These are phyloP conservation scores for Candida manassasensis DNA, from an alignment of 805 yeast species.

Conservation along the genomic window DNA sequence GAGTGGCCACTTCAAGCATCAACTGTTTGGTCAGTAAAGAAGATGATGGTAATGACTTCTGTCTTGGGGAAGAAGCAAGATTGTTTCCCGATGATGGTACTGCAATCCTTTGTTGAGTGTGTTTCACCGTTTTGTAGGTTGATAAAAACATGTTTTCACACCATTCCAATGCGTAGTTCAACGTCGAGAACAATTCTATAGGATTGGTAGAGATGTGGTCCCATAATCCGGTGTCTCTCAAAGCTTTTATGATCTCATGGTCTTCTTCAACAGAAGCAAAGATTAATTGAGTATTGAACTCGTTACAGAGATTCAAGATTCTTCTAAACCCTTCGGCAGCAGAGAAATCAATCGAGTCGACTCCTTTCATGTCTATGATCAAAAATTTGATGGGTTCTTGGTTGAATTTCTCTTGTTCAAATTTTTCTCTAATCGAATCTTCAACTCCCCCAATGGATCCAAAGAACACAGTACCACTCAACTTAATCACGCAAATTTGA, in stretches of 20 bases:
- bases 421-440: conserved; percentile 57
- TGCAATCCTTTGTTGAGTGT: conserved; percentile 11
- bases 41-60: conserved; percentile 7
- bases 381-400: conserved; percentile 70
- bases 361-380: conserved; percentile 80
- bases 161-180: conserved; percentile 92
- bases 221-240: conserved; percentile 82
- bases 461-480: conserved; percentile 86
- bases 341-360: conserved; percentile 79
- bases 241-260: conserved; percentile 62
- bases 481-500: conserved; percentile 81
- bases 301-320: conserved; percentile 70
- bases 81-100: conserved; percentile 1
- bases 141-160: conserved; percentile 86
- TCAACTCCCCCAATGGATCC: conserved; percentile 95
- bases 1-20: conserved; percentile 28
- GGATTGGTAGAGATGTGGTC: conserved; percentile 36
- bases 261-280: conserved; percentile 72
- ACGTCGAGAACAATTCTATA: conserved; percentile 65
- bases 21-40: conserved; percentile 4
- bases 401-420: conserved; percentile 50
- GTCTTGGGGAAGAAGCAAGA: conserved; percentile 1
- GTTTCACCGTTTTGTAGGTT: conserved; percentile 44
- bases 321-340: conserved; percentile 95
- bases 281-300: conserved; percentile 65